Evolutionary conservation across 306 rosid genomes (phyloP).

Genomic region (Biancaea sappan): DNA sequence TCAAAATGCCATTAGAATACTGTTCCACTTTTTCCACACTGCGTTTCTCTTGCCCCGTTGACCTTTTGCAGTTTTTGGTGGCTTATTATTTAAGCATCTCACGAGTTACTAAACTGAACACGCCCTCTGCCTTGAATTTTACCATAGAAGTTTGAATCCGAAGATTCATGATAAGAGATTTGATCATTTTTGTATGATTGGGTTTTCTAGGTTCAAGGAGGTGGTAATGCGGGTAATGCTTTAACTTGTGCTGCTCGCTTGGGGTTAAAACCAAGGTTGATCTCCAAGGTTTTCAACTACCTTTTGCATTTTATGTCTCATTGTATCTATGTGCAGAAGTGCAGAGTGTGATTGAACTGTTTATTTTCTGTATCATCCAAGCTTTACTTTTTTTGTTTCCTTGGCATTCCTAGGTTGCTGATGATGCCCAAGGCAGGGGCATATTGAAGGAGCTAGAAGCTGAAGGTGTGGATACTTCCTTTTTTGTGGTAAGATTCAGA

Average conservation of each 20-base stretch:
- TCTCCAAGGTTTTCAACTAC: conserved; percentile 63
- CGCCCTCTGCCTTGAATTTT: background rate
- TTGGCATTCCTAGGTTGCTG: conserved; percentile 50
- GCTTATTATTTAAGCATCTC: background rate
- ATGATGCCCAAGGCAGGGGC: conserved; percentile 72
- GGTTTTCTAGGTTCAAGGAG: conserved; percentile 80
- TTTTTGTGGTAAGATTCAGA: conserved; percentile 51
- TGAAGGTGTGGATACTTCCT: conserved; percentile 80
- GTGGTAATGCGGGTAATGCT: conserved; percentile 90
- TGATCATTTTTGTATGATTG: background rate
- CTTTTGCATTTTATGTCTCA: background rate
- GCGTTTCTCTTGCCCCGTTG: background rate
- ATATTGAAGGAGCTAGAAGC: conserved; percentile 73
- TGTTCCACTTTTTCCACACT: background rate
- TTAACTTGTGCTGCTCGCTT: conserved; percentile 81
- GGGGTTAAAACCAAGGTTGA: conserved; percentile 72
- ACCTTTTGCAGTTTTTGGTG: background rate
- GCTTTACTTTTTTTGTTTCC: background rate
- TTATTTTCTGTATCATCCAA: background rate
- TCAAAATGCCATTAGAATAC: background rate
- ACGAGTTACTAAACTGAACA: background rate
- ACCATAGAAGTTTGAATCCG: background rate
- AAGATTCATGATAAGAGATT: background rate
- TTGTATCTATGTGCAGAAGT: background rate
- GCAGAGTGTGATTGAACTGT: background rate